Evolutionary conservation across 805 yeast genomes (phyloP), one percentile per base, ranked within the genome.

Genomic region (Ogataea corticis): DNA sequence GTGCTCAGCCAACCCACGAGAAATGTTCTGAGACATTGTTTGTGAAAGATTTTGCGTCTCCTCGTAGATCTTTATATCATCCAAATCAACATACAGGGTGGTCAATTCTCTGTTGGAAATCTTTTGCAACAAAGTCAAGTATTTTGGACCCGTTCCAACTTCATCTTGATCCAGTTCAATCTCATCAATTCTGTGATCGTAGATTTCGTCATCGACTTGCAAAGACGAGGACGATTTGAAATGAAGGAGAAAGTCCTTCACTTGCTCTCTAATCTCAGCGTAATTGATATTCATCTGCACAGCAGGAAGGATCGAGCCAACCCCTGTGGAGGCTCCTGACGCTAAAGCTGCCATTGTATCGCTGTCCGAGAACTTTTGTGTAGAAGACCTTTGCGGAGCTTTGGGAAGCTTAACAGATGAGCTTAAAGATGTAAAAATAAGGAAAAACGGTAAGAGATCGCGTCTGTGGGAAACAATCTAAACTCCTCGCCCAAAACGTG

Each of bases 41-140:
- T 51, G 54, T 6, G 49, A 25, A 21, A 61, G 36, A 7, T 42
- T 41, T 33, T 58, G 61, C 41, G 75, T 71, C 33, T 75, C 76
- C 58, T 87, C 94, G 65, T 76, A 94, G 33, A 73, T 71, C 54
- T 79, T 79, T 46, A 94, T 69, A 66, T 94, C 99, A 63, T 94
- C 96, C 41, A 94, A 73, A 49, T 89, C 96, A 38, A 94, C 75
- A 44, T 71, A 72, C 16, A 94, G 58, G 1, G 89, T 79, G 27
- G 85, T 72, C 23, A 73, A 51, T 54, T 91, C 90, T 59, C 99
- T 79, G 65, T 95, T 89, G 48, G 97, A 90, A 27, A 94, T 76
- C 54, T 80, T 71, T 61, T 89, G 96, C 37, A 94, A 70, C 5
- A 85, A 54, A 27, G 70, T 71, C 82, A 85, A 70, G 68, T 94